phyloP scores from a whole-genome alignment of 306 rosid species.

The Trifolium dubium region DNA sequence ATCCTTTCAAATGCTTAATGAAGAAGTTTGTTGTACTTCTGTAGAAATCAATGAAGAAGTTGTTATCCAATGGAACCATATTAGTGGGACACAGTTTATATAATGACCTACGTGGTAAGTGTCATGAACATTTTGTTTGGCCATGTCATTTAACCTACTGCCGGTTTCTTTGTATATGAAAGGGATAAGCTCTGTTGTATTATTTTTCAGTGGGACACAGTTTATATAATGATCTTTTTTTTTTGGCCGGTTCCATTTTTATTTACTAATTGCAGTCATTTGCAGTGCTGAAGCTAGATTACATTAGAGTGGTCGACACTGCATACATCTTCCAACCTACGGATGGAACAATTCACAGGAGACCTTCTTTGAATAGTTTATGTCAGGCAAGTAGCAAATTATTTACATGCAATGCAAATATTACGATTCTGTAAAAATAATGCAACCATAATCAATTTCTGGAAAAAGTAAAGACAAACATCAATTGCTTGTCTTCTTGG shows the following conservation, averaged over 20 bases:
- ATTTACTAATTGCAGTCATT: conserved; percentile 9
- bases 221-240: too few species aligned
- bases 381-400: conserved; percentile 76
- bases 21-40: conserved; percentile 37
- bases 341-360: conserved; percentile 56
- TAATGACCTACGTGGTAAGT: conserved; percentile 75
- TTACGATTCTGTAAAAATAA: neutral
- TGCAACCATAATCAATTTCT: too few species aligned
- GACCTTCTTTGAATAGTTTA: conserved; percentile 74
- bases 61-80: conserved; percentile 66
- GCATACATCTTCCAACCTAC: conserved; percentile 63
- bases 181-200: conserved; percentile 5
- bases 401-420: conserved; percentile 13
- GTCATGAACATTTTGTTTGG: conserved; percentile 18
- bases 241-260: conserved; percentile 4
- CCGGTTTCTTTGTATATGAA: conserved; percentile 20
- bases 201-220: neutral
- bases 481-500: too few species aligned
- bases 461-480: too few species aligned
- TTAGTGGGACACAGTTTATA: conserved; percentile 89
- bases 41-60: conserved; percentile 66
- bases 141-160: conserved; percentile 11
- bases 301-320: conserved; percentile 83
- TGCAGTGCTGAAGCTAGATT: conserved; percentile 76
- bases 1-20: conserved; percentile 31